Evolutionary conservation across 768 basidiomycete species (phyloP), one percentile per base, ranked within the genome.

Genomic region (Mycena latifolia): DNA sequence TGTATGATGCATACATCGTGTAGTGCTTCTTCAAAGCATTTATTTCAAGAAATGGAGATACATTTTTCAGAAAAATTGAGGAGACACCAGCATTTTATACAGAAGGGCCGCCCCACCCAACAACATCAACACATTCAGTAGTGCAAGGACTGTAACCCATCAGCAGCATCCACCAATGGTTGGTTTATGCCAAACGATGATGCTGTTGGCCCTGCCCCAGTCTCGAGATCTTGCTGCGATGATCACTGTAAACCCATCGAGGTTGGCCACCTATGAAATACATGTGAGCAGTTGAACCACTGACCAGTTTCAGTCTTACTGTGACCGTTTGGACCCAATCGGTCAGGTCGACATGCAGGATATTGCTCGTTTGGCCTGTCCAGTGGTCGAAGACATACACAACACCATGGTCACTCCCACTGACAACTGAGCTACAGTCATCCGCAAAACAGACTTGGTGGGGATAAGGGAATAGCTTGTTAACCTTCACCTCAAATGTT

Each of bases 401-500:
- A 25, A 56, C 37, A 3, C 68, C 68, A 29, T 72, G 71, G 55
- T 72, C 71, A 50, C 68, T 69, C 1, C 64, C 61, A 24, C 68
- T 67, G n/a, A 72, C 52, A 20, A 72, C 51, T 18, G 45, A 18
- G 9, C n/a, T 22, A 12, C 65, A 24, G n/a, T 52, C 53, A 10
- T 72, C 62, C 8, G 33, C 37, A 43, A 72, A 58, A 10, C 24
- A 15, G 10, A 69, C 61, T 18, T 69, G 67, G 24, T 62, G 47
- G 37, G 29, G 24, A 5, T 39, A 11, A 6, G 7, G 22, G 25
- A 33, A 55, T 22, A 39, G 29, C 61, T 60, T 22, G n/a, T 39
- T 66, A 51, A 55, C 15, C 48, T 20, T 54, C 53, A 28, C 51
- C 29, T 17, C 37, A 14, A 39, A 39, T 9, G 37, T 39, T 39